A percentile compares a stretch with the other conserved stretches of the same genome.
These are phyloP conservation scores for Vaccinium darrowii DNA, from an alignment of 148 eudicot species.

Conservation along the genomic window DNA sequence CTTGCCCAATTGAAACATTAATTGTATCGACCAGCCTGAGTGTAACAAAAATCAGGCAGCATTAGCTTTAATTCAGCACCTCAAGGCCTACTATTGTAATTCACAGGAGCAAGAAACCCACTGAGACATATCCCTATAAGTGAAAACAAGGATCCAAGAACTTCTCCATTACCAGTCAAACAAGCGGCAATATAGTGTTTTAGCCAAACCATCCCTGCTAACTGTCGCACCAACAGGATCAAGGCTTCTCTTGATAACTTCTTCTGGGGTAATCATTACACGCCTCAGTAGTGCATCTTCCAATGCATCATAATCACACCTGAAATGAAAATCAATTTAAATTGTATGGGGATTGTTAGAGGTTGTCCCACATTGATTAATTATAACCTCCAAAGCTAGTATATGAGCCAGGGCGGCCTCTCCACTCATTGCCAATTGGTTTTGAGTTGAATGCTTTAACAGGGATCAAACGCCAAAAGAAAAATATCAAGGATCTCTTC, in stretches of 20 bases:
- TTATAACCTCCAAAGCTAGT: too few relatives aligned
- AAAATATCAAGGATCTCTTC: constrained; percentile 20
- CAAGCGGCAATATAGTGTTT: constrained; percentile 82
- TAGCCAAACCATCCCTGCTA: constrained; percentile 88
- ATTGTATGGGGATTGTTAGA: background rate
- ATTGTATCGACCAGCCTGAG: constrained; percentile 93
- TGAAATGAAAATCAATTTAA: constrained; percentile 23
- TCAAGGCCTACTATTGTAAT: background rate
- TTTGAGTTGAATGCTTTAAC: too few relatives aligned
- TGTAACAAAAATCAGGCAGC: constrained; percentile 17
- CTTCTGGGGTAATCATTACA: constrained; percentile 90
- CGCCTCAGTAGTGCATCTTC: constrained; percentile 85
- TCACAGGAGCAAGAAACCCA: background rate
- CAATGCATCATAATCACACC: constrained; percentile 67
- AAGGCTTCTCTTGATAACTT: constrained; percentile 80
- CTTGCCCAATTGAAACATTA: constrained; percentile 93
- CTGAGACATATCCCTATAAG: background rate
- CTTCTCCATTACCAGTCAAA: constrained; percentile 70
- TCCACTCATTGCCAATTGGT: too few relatives aligned
- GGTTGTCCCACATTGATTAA: too few relatives aligned
- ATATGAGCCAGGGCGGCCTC: too few relatives aligned
- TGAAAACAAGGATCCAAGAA: constrained; percentile 10
- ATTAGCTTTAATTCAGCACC: constrained; percentile 17
- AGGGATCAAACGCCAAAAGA: constrained; percentile 9
- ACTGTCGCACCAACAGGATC: constrained; percentile 70